Evolutionary conservation across 768 basidiomycete species (phyloP).

Genomic region (Termitomyces sp.): DNA sequence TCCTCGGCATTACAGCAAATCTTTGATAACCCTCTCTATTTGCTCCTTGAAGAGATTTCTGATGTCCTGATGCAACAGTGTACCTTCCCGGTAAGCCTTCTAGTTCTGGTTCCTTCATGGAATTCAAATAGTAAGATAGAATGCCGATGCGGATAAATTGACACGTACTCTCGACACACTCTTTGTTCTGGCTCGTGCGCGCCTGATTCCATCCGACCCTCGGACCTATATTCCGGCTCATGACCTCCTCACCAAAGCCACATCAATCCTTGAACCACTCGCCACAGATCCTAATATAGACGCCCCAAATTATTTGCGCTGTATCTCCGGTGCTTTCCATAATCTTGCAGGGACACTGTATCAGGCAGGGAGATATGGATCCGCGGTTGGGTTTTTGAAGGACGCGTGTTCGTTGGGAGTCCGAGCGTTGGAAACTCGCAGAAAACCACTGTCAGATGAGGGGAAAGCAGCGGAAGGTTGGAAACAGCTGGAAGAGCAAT

Average conservation of each 20-base stretch:
- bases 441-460: not conserved
- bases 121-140: constrained; percentile 14
- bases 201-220: constrained; percentile 35
- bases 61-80: constrained; percentile 22
- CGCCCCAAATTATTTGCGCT: constrained; percentile 58
- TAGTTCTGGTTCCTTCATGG: constrained; percentile 1
- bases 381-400: constrained; percentile 64
- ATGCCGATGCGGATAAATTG: constrained; percentile 28
- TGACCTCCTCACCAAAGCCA: constrained; percentile 42
- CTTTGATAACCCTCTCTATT: constrained; percentile 10
- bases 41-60: constrained; percentile 34
- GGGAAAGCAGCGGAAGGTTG: constrained; percentile 38
- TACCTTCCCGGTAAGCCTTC: constrained; percentile 24
- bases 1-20: constrained; percentile 4
- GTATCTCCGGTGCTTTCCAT: constrained; percentile 68
- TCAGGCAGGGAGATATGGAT: constrained; percentile 55
- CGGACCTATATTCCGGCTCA: constrained; percentile 45
- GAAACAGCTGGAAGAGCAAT: constrained; percentile 57
- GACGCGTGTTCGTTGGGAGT: constrained; percentile 55
- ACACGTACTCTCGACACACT: constrained; percentile 51
- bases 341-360: constrained; percentile 70
- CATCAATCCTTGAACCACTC: constrained; percentile 26
- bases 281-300: constrained; percentile 18
- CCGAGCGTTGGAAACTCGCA: constrained; percentile 36
- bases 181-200: constrained; percentile 48